Base-by-base conservation (phyloP, 306 rosid species). In the Vigna trinervia region DNA sequence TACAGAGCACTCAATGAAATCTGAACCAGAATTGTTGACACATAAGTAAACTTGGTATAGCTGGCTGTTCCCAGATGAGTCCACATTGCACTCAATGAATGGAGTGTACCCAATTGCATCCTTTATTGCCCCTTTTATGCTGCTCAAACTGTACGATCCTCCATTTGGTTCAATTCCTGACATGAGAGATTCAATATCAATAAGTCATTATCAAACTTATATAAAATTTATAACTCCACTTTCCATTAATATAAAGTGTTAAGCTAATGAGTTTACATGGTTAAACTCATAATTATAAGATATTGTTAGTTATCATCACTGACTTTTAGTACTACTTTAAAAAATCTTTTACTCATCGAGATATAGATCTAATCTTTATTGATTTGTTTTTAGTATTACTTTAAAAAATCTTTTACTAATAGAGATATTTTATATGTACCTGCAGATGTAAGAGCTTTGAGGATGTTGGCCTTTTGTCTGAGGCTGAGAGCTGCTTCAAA, bases 11-110 rank as follows among this genome's bases (percentile, higher is more conserved):
- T 89, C 68, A n/a, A 78, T 69, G 73, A 89, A 64, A 11, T 54
- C 28, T 0, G 90, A 48, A 0, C 80, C 92, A 62, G 82, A 77
- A 36, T 60, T 78, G 75, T 87, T 86, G 0, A 91, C 87, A 30
- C 93, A 86, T 52, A 89, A 45, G 76, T 89, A 89, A 10, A 91
- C 83, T 75, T 87, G 88, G 41, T 79, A 86, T 19, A 91, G 86
- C 50, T 83, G 90, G 64, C 78, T 77, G 17, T 83, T 81, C 0
- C 87, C 83, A 0, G 88, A 75, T 6, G 84, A 14, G 65, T 85
- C 90, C 23, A 48, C 64, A 71, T 89, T 87, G 82, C 96, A 91
- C 48, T 83, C 85, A 62, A 89, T 80, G 47, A 41, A 71, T 32
- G 85, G 85, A 71, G 64, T 30, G 65, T 10, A 75, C 53, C 91